Percentiles rank a stretch among this genome's conserved stretches.
These are phyloP conservation scores for Solanum bukasovii DNA, from an alignment of 257 asterid genomes.

Conservation along the genomic window DNA sequence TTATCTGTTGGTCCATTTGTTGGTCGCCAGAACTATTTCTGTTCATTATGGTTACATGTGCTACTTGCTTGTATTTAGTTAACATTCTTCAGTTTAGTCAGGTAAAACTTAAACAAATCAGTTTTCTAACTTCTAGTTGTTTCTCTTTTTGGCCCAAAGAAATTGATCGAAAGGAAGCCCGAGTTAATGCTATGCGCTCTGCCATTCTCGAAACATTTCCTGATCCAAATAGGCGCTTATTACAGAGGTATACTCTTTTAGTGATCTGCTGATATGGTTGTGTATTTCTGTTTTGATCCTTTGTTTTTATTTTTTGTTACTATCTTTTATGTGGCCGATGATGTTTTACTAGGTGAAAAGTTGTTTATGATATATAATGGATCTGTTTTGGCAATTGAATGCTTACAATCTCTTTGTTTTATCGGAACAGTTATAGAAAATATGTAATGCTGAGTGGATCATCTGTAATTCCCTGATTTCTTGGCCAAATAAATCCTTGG, in stretches of 20 bases:
- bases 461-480: background rate
- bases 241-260: slow-evolving; percentile 57
- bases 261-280: background rate
- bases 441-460: background rate
- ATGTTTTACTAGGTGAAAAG: background rate
- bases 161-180: slow-evolving; percentile 71
- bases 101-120: background rate
- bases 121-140: slow-evolving; percentile 6
- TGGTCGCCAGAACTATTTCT: background rate
- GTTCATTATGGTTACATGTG: background rate
- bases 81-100: background rate
- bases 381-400: background rate
- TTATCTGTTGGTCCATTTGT: background rate
- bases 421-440: background rate
- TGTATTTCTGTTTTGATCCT: background rate
- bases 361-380: background rate
- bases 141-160: slow-evolving; percentile 29
- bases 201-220: slow-evolving; percentile 88
- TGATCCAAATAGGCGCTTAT: slow-evolving; percentile 80
- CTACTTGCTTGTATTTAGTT: background rate
- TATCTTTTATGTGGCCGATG: background rate
- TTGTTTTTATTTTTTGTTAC: background rate
- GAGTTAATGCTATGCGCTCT: slow-evolving; percentile 67
- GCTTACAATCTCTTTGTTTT: background rate
- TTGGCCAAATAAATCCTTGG: background rate